Percentiles rank a stretch among this genome's conserved stretches.
Conservation (phyloP, 371 early-diverging fungal species). For the Mucor circinelloides region DNA sequence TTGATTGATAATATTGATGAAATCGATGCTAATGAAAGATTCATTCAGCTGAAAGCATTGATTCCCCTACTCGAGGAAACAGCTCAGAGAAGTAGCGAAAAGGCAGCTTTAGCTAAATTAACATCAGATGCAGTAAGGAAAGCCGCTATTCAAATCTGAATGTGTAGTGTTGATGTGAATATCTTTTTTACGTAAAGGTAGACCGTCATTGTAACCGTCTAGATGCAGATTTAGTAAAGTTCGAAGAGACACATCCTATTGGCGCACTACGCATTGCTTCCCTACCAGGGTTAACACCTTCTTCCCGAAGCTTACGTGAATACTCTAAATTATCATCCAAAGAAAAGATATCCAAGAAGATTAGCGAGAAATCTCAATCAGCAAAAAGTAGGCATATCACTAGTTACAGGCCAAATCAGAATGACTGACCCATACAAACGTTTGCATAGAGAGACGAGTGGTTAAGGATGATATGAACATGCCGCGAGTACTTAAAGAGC, state of each 20-base stretch:
- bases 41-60: constrained; percentile 63
- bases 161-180: not conserved
- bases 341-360: constrained; percentile 17
- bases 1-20: constrained; percentile 57
- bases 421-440: not conserved
- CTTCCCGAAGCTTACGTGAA: constrained; percentile 35
- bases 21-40: constrained; percentile 57
- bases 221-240: constrained; percentile 48
- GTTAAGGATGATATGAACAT: constrained; percentile 13
- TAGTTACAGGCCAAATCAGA: not conserved
- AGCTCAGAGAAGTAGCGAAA: constrained; percentile 90
- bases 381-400: constrained; percentile 16
- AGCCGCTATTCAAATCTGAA: not conserved
- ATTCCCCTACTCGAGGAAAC: constrained; percentile 64
- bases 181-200: constrained; percentile 20
- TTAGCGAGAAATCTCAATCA: constrained; percentile 9
- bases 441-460: constrained; percentile 17
- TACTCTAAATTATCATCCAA: constrained; percentile 26
- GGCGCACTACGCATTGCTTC: constrained; percentile 41
- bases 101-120: constrained; percentile 86
- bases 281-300: constrained; percentile 43
- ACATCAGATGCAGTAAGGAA: constrained; percentile 77
- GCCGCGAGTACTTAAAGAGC: constrained; percentile 18
- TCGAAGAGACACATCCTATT: constrained; percentile 42
- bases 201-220: constrained; percentile 42